A percentile compares a stretch with the other conserved stretches of the same genome.
Conservation (phyloP, 2,329 filamentous ascomycete genomes). For the Venturia asperata region DNA sequence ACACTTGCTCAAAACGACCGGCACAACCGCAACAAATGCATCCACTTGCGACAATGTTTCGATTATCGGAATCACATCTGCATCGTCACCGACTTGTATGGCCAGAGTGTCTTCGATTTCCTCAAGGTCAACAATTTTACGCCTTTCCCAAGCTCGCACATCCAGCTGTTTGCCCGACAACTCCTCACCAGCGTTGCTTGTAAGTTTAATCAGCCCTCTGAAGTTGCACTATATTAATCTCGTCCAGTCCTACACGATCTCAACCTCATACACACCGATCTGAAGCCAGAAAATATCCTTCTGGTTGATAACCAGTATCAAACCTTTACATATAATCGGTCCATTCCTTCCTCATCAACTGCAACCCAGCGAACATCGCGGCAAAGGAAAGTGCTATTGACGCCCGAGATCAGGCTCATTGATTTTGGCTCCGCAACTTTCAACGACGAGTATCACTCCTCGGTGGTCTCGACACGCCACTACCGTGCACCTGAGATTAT, state of each 20-base stretch:
- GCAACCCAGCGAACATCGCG: slow-evolving; percentile 51
- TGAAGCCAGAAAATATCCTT: slow-evolving; percentile 63
- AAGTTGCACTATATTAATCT: slow-evolving; percentile 22
- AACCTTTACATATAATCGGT: slow-evolving; percentile 62
- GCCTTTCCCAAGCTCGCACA: slow-evolving; percentile 96
- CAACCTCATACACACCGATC: slow-evolving; percentile 87
- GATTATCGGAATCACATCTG: slow-evolving; percentile 97
- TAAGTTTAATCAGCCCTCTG: slow-evolving; percentile 46
- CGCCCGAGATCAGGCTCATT: slow-evolving; percentile 60
- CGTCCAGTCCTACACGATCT: slow-evolving; percentile 80
- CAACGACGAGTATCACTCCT: slow-evolving; percentile 62
- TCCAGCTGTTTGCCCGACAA: slow-evolving; percentile 92
- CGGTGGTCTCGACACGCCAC: slow-evolving; percentile 59
- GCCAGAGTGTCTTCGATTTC: slow-evolving; percentile 97
- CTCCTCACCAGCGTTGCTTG: slow-evolving; percentile 97
- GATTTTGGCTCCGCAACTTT: slow-evolving; percentile 63
- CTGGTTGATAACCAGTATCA: slow-evolving; percentile 59
- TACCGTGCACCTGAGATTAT: slow-evolving; percentile 63
- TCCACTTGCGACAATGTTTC: slow-evolving; percentile 93
- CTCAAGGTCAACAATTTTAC: slow-evolving; percentile 92
- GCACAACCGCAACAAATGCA: slow-evolving; percentile 90
- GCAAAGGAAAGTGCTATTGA: slow-evolving; percentile 56
- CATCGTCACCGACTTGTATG: slow-evolving; percentile 68
- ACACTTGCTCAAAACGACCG: slow-evolving; percentile 88
- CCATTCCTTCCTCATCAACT: slow-evolving; percentile 57